Conservation (phyloP, 2,329 filamentous ascomycete species). For the Colletotrichum salicis region DNA sequence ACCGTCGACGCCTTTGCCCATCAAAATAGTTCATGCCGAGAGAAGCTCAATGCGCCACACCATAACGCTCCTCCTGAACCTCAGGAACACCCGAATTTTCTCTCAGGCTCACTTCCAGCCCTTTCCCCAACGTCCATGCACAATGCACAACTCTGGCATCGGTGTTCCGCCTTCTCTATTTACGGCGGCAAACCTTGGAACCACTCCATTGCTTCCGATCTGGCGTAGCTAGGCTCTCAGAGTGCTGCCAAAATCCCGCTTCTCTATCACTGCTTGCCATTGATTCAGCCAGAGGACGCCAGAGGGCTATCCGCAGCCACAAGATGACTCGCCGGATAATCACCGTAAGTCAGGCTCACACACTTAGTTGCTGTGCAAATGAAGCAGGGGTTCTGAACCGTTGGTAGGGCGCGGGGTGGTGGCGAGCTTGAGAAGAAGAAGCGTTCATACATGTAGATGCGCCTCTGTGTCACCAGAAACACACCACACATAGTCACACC, state of each 20-base stretch:
- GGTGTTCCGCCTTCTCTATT: conserved; percentile 33
- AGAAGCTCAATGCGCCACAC: conserved; percentile 29
- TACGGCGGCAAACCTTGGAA: conserved; percentile 7
- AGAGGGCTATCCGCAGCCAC: conserved; percentile 12
- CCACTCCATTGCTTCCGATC: conserved; percentile 4
- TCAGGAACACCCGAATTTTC: neutral
- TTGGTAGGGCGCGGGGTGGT: conserved; percentile 4
- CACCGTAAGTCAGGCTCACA: conserved; percentile 27
- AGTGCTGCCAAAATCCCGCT: conserved; percentile 22
- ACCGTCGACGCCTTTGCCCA: conserved; percentile 11
- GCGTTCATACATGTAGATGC: conserved; percentile 13
- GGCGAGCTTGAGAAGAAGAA: conserved; percentile 17
- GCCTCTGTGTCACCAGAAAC: conserved; percentile 18
- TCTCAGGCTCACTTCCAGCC: conserved; percentile 2
- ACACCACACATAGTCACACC: neutral
- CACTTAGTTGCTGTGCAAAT: neutral
- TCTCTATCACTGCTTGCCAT: conserved; percentile 6
- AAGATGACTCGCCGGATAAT: conserved; percentile 12
- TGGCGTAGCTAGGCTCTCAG: neutral
- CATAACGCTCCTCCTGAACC: conserved; percentile 31
- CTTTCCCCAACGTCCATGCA: conserved; percentile 26
- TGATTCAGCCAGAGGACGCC: conserved; percentile 1
- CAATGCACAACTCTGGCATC: conserved; percentile 27
- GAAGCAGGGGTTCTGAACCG: conserved; percentile 1
- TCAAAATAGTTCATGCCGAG: conserved; percentile 28